Evolutionary conservation across 352 stramenopile species (phyloP), one percentile per base, ranked within the genome.

Genomic region (Aphanomyces astaci): DNA sequence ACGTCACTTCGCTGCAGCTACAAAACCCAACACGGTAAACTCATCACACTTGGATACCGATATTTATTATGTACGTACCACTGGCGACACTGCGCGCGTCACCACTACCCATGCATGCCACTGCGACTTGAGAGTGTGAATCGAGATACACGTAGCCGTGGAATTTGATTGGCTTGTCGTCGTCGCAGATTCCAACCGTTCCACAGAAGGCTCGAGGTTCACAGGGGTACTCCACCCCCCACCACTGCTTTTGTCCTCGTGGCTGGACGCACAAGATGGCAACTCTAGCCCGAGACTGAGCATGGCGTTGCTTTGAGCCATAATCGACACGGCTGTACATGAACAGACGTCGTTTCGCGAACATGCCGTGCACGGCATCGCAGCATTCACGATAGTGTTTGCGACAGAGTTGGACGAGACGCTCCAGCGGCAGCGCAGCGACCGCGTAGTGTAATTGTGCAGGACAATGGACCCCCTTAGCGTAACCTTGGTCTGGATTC

Each of bases 401-500:
- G 19, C 48, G 9, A 17, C 9, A 17, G 39, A 17, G 39, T 53
- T 53, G 45, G 45, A 46, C 39, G 39, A 17, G 36, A 22, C 36
- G 51, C n/a, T 59, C 22, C 51, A 15, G 13, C 39, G 32, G 27
- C 24, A 65, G 3, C 67, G 65, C n/a, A 84, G 60, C 22, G 70
- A 46, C 65, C 76, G 81, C 22, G 76, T 53, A 30, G 73, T 81
- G 36, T 79, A 72, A 64, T 87, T 89, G 33, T 56, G 69, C 40
- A 87, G 66, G 22, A 72, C 69, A 28, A 88, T 33, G 24, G 78
- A 75, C 0, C 77, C 73, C 9, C 80, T 78, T 53, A 94, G 72
- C 31, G 72, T 82, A 10, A 94, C 83, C 0, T 77, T 59, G 15
- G 78, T 90, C 55, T 85, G 71, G 7, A 88, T 76, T 19, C 80